Evolutionary conservation across 305 asterid genomes (phyloP).

Genomic region (Fraxinus paxiana): DNA sequence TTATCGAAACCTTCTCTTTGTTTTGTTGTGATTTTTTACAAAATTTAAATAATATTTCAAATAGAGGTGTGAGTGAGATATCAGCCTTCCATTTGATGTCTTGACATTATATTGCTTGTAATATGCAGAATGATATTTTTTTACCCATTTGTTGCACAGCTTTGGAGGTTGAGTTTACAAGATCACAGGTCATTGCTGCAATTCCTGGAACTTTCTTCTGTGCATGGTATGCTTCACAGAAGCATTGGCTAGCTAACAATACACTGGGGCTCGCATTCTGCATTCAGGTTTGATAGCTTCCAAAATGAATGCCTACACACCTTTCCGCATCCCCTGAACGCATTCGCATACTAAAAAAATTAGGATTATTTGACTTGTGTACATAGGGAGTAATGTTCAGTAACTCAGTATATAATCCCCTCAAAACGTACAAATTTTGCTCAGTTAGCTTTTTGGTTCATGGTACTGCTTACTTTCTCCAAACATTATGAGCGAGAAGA

Average conservation of each 20-base stretch:
- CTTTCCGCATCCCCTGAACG: neutral
- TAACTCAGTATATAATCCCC: neutral
- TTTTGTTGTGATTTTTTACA: neutral
- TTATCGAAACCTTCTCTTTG: neutral
- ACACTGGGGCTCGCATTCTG: constrained; percentile 84
- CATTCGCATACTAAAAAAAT: neutral
- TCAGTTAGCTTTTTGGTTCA: neutral
- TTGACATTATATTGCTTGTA: constrained; percentile 21
- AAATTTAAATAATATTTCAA: neutral
- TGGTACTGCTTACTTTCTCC: neutral
- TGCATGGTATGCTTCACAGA: constrained; percentile 83
- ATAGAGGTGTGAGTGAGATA: neutral
- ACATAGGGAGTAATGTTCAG: neutral
- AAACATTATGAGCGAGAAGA: neutral
- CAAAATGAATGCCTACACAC: neutral
- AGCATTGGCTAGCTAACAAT: constrained; percentile 97
- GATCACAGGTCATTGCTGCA: constrained; percentile 72
- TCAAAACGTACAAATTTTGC: neutral
- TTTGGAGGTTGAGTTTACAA: constrained; percentile 83
- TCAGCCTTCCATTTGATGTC: constrained; percentile 15
- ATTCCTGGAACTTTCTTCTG: constrained; percentile 90
- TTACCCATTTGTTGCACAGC: constrained; percentile 50
- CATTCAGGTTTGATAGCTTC: constrained; percentile 60
- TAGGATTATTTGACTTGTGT: neutral
- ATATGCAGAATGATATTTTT: constrained; percentile 28